phyloP scores from a whole-genome alignment of 2,329 filamentous ascomycete species.

The Pleomassaria siparia region DNA sequence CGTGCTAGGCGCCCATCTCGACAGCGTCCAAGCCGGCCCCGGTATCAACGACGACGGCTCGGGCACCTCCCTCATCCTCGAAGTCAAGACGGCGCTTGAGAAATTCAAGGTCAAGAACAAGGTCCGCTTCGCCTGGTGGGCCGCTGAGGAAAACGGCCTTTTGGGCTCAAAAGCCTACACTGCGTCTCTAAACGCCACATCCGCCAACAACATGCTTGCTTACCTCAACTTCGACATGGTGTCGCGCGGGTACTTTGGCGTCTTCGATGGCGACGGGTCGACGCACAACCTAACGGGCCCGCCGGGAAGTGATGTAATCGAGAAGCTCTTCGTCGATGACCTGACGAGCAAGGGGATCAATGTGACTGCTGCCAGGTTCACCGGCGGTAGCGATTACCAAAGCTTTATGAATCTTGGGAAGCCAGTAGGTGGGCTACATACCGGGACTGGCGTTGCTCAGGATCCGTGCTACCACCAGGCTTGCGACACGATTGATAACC shows the following conservation, averaged over 20 bases:
- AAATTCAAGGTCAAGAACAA: conserved; percentile 44
- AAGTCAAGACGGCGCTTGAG: conserved; percentile 40
- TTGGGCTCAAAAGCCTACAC: conserved; percentile 44
- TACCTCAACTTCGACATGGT: conserved; percentile 51
- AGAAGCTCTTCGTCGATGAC: conserved; percentile 41
- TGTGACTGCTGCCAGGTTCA: conserved; percentile 41
- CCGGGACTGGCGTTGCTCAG: conserved; percentile 43
- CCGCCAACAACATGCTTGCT: conserved; percentile 41
- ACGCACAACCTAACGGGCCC: conserved; percentile 37
- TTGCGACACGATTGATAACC: conserved; percentile 44
- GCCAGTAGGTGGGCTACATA: conserved; percentile 44
- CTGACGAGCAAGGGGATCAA: conserved; percentile 38
- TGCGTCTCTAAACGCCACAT: conserved; percentile 30
- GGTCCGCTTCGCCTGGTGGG: conserved; percentile 46
- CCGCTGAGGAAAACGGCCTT: conserved; percentile 45
- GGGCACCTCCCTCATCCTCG: conserved; percentile 41
- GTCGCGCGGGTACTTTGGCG: conserved; percentile 40
- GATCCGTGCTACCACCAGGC: conserved; percentile 45
- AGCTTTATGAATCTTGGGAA: conserved; percentile 45
- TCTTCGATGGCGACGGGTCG: conserved; percentile 44
- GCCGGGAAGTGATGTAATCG: conserved; percentile 36
- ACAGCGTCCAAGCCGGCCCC: conserved; percentile 41
- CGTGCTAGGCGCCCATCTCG: conserved; percentile 43
- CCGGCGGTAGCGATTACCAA: conserved; percentile 45
- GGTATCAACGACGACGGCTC: conserved; percentile 48